Base-by-base conservation (phyloP, 768 basidiomycete genomes). In the Collybiopsis luxurians region DNA sequence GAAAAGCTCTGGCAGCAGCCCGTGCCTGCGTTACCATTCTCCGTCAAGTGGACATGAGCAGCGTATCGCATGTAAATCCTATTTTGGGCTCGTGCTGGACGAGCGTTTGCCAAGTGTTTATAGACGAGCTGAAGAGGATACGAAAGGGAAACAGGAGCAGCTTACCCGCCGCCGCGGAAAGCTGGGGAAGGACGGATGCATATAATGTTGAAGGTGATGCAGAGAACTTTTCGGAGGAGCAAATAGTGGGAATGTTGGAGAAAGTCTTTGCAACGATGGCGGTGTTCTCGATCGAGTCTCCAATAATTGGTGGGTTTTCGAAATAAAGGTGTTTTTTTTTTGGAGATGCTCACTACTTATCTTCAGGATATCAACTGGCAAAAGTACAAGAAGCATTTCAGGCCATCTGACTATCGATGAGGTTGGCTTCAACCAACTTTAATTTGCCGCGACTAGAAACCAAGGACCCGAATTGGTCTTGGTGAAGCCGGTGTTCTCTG, bases 221-320 rank as follows among this genome's bases (percentile, higher is more conserved):
- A 53, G 73, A 70, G 63, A 74, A 36, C 21, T n/a, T 28, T 12
- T 48, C 36, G 67, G 80, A 80, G 51, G 77, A 80, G 23, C 74
- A 76, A 54, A 66, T 78, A 23, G 70, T 74, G 69, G 73, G 73
- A 46, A 66, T 67, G 36, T 67, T 80, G 39, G 66, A 74, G 11
- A 69, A 68, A 55, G 76, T 76, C 7, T 63, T 80, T 58, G 71
- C 69, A 31, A 73, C 73, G 13, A 67, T 82, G 60, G 71, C 70
- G 42, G 65, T 73, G n/a, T 77, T 72, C 57, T 77, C 79, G 11
- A 72, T 75, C 39, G 77, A 79, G 50, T 77, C 74, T 53, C 63
- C 69, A 30, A 66, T 78, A 53, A 79, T 74, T 66, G 77, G 80
- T 80, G 64, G 68, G 79, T 75, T 21, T 38, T 31, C 17, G 24